Base-by-base conservation (phyloP, 2,329 filamentous ascomycete genomes). In the Capronia coronata region DNA sequence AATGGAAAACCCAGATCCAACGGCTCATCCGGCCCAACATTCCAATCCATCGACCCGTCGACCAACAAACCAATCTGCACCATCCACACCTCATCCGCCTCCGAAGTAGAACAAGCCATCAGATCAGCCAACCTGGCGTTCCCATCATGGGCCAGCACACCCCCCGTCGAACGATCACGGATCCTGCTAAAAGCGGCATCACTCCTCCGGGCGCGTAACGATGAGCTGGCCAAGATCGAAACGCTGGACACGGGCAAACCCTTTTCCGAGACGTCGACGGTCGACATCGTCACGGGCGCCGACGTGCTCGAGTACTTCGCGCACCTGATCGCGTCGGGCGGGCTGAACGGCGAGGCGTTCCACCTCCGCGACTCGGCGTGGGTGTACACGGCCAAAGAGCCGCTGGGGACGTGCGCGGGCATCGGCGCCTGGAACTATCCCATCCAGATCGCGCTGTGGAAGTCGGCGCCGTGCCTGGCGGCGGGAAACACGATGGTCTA, bases 351-450 rank as follows among this genome's bases (percentile, higher is more conserved):
- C 51, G 86, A 91, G 67, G 84, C 86, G 16, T 82, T 83, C 41
- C 80, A 82, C 48, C 73, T 94, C 35, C 77, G 88, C 32, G 75
- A 82, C 43, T 83, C 87, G 58, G 87, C 87, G 2, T 89, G 84
- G 78, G 80, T 93, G 30, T 88, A 90, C 67, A 90, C 86, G 9
- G 83, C 80, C 62, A 91, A 93, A 65, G 84, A 87, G 59, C 77
- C 88, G 3, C 72, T 94, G 14, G 88, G 88, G 21, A 87, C 93
- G 11, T 94, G 87, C 65, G 88, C 79, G 11, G 88, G 86, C 49
- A 94, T 94, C 58, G 88, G 87, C 48, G 88, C 88, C 11, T 94
- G 87, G 87, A 94, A 94, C 69, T 94, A 94, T 64, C 88, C 88
- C 10, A 86, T 94, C 57, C 87, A 94, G 67, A 94, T 94, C 58